Conservation (phyloP, 192 early-diverging fungal genomes). For the Coemansia sp. region DNA sequence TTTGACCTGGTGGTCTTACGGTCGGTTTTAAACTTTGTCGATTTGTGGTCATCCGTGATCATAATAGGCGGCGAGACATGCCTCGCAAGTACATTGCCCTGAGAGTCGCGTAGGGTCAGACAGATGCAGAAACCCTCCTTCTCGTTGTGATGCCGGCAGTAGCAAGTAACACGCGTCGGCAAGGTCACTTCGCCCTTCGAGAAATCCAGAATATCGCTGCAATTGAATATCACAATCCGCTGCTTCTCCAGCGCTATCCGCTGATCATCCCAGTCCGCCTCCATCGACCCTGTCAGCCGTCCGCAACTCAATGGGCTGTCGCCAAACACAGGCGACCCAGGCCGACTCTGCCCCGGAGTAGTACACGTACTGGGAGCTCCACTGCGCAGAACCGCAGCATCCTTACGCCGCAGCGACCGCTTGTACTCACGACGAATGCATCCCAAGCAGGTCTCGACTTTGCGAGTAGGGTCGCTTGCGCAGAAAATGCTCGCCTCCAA, state of each 20-base stretch:
- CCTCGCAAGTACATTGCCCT: constrained; percentile 65
- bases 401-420: constrained; percentile 62
- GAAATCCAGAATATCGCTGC: constrained; percentile 81
- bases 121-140: constrained; percentile 91
- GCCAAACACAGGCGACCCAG: constrained; percentile 47
- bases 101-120: constrained; percentile 71
- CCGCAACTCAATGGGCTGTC: constrained; percentile 30
- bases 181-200: constrained; percentile 83
- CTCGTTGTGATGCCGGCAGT: constrained; percentile 93
- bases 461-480: constrained; percentile 71
- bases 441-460: constrained; percentile 75
- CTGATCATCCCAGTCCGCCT: constrained; percentile 63
- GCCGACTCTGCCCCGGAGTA: constrained; percentile 58
- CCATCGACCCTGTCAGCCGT: constrained; percentile 54
- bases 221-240: constrained; percentile 87
- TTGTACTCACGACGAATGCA: constrained; percentile 85
- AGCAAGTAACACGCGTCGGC: constrained; percentile 93
- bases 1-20: constrained; percentile 51
- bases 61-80: constrained; percentile 89
- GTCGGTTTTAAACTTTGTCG: constrained; percentile 63
- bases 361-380: constrained; percentile 50
- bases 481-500: constrained; percentile 86
- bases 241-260: constrained; percentile 70
- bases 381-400: constrained; percentile 33
- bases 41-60: constrained; percentile 98